Percentiles rank a stretch among this genome's conserved stretches.
Conservation (phyloP, 2,329 filamentous ascomycete species). For the Tolypocladium tundrense region DNA sequence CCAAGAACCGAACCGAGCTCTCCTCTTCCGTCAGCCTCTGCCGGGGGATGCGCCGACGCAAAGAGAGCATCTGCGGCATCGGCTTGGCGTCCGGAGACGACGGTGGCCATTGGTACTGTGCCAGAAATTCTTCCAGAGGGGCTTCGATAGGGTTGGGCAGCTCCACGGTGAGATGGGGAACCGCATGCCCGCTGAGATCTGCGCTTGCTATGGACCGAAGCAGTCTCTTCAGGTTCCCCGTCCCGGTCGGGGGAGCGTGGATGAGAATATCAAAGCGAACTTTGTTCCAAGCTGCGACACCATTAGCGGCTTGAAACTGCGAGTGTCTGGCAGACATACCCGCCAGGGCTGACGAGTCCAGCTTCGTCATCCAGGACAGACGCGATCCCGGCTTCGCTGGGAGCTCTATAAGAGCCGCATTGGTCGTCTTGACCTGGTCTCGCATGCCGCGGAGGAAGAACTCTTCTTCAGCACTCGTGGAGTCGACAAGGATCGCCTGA, state of each 20-base stretch:
- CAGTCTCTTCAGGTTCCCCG: slow-evolving; percentile 66
- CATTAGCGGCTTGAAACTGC: slow-evolving; percentile 4
- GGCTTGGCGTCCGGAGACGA: slow-evolving; percentile 21
- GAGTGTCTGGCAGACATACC: slow-evolving; percentile 30
- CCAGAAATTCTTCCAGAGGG: slow-evolving; percentile 51
- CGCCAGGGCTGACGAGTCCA: slow-evolving; percentile 62
- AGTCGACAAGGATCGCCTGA: slow-evolving; percentile 65
- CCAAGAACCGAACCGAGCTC: slow-evolving; percentile 64
- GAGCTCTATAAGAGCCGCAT: slow-evolving; percentile 63
- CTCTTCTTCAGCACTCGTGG: slow-evolving; percentile 52
- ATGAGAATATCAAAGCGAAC: slow-evolving; percentile 74
- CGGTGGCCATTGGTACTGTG: slow-evolving; percentile 59
- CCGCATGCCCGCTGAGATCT: slow-evolving; percentile 60
- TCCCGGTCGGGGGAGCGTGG: slow-evolving; percentile 59
- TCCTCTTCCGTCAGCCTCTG: slow-evolving; percentile 54
- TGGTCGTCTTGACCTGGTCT: slow-evolving; percentile 38
- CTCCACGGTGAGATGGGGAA: slow-evolving; percentile 75
- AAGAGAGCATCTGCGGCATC: slow-evolving; percentile 46
- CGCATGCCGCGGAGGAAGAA: slow-evolving; percentile 56
- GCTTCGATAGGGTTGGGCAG: slow-evolving; percentile 62
- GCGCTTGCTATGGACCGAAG: slow-evolving; percentile 65
- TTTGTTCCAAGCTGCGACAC: slow-evolving; percentile 59
- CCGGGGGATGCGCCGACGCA: slow-evolving; percentile 63
- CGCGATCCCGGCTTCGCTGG: slow-evolving; percentile 52
- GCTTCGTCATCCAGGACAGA: slow-evolving; percentile 65